Base-by-base conservation (phyloP, 2,329 filamentous ascomycete species). In the Penicillium hesseltinei region DNA sequence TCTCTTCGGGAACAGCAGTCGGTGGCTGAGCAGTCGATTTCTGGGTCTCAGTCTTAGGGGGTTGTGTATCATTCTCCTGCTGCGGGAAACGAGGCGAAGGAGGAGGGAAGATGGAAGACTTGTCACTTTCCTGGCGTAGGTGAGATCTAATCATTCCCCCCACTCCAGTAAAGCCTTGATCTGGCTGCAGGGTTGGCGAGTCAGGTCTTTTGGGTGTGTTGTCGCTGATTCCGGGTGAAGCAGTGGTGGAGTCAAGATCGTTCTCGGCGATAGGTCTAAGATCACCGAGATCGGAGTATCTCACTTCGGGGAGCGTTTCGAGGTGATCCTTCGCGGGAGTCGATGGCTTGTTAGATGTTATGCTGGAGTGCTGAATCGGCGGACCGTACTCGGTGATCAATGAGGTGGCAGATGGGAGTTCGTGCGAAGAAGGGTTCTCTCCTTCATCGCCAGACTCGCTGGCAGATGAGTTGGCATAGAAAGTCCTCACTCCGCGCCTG, bases 91-190 rank as follows among this genome's bases (percentile, higher is more conserved):
- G 63, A 36, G 73, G 71, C 10, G 78, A 78, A 25, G 75, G 76
- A 55, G 76, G 77, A 27, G 84, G 85, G 64, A 91, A 91, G 27
- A 94, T 81, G 0, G 91, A 95, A 0, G 93, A 97, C 15, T 86
- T 83, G 57, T 88, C 88, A 75, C 93, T 97, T 62, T 88, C 86
- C 35, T 86, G 86, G 50, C 94, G 86, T 40, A 97, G 78, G 78
- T 97, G 94, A 60, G 92, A 88, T 33, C 89, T 86, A 45, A 96
- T 87, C 79, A 96, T 84, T 2, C 89, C 89, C 2, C 39, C 46
- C 45, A 56, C 60, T 25, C 60, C 59, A 67, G 88, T 93, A 17
- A 97, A 80, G 1, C 90, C 91, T 19, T 75, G 63, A 3, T 73
- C 75, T 0, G 89, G 59, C 25, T 73, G 88, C 6, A 96, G 77